Base-by-base conservation (phyloP, 2,329 filamentous ascomycete species). In the Colletotrichum sp. region DNA sequence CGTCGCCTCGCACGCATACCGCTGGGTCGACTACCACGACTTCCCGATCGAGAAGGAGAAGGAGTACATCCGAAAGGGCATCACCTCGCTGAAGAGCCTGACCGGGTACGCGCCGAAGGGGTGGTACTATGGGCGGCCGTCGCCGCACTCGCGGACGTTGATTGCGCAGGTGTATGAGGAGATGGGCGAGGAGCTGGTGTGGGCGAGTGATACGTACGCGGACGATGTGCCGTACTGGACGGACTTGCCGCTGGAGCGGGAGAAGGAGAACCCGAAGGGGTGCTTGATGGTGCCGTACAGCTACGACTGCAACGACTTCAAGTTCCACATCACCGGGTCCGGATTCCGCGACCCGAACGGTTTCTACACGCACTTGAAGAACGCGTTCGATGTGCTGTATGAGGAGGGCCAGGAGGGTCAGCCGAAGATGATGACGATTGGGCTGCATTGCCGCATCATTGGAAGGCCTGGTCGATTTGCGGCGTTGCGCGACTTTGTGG, bases 391-490 rank as follows among this genome's bases (percentile, higher is more conserved):
- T 78, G 86, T 89, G 21, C 79, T 91, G 36, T 90, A 90, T 73
- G 87, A 87, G 34, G 89, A 90, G 76, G 89, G 88, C 1, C 80
- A 84, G 67, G 83, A 84, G 13, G 88, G 88, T 1, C 81, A 80
- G 77, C 88, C 88, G 6, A 90, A 89, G 82, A 91, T 91, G 89
- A 91, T 91, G 89, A 91, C 89, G 0, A 86, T 91, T 28, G 88
- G 87, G 3, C 79, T 91, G 30, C 89, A 91, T 79, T 90, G 88
- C 77, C 85, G 89, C 8, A 88, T 89, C 70, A 86, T 88, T 43
- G 90, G 89, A 1, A 85, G 88, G 39, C 89, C 89, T 1, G 90
- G 88, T 6, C 83, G 90, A 2, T 88, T 88, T 75, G 85, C 83
- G 61, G 90, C 89, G 2, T 78, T 92, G 57, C 84, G 86, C 79